Percentiles rank a stretch among this genome's conserved stretches.
phyloP scores from a whole-genome alignment of 2,329 filamentous ascomycete genomes.

The Hypoxylon sp. region DNA sequence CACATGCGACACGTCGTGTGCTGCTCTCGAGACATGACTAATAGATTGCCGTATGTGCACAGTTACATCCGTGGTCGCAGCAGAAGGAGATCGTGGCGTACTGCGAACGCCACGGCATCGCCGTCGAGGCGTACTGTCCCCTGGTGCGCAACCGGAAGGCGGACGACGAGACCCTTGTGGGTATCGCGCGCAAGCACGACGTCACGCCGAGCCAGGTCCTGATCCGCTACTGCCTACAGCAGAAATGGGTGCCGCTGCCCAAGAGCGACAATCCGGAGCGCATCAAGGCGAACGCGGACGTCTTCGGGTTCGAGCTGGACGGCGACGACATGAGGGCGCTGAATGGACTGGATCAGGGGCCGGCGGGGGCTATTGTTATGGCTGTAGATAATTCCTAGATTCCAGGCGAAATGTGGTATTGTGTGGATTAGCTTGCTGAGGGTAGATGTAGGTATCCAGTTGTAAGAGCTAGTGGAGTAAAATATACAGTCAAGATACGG shows the following conservation, averaged over 20 bases:
- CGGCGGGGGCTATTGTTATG: conserved; percentile 53
- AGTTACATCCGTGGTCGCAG: conserved; percentile 80
- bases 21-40: not conserved
- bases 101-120: conserved; percentile 71
- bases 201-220: conserved; percentile 74
- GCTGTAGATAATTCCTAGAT: conserved; percentile 41
- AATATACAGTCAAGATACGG: not conserved
- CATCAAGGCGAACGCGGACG: conserved; percentile 70
- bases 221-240: conserved; percentile 76
- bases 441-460: not conserved
- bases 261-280: conserved; percentile 71
- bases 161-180: conserved; percentile 67
- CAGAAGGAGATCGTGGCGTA: conserved; percentile 54
- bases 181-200: conserved; percentile 68
- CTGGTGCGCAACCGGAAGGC: conserved; percentile 71
- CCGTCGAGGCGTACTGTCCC: conserved; percentile 65
- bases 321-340: conserved; percentile 67
- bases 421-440: not conserved
- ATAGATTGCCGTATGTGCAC: too few relatives aligned
- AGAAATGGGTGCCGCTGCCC: conserved; percentile 74
- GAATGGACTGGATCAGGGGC: conserved; percentile 63
- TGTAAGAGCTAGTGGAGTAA: not conserved
- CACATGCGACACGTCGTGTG: not conserved
- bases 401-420: not conserved
- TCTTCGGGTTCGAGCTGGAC: conserved; percentile 70